These are phyloP conservation scores for Citrullus amarus DNA, from an alignment of 306 rosid species.

Conservation along the genomic window DNA sequence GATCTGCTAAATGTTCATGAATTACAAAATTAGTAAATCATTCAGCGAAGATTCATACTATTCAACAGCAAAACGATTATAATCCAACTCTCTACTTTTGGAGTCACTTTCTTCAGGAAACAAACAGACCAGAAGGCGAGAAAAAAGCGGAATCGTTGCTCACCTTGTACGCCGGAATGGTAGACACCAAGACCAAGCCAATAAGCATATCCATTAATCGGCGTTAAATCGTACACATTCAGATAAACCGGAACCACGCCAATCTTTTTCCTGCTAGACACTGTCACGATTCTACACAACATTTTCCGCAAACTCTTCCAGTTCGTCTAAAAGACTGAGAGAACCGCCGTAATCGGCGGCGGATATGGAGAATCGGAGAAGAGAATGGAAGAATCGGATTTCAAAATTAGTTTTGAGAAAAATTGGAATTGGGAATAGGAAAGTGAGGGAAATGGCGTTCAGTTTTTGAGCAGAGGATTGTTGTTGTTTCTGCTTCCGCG, in stretches of 20 bases:
- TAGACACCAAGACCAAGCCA: constrained; percentile 84
- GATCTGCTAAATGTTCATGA: background rate
- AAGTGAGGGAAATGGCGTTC: background rate
- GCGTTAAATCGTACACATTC: constrained; percentile 84
- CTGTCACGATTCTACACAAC: constrained; percentile 44
- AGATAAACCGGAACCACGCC: constrained; percentile 74
- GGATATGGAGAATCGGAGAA: background rate
- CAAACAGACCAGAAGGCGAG: background rate
- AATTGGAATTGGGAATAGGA: background rate
- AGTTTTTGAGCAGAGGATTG: background rate
- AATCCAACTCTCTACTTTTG: background rate
- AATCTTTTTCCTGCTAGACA: constrained; percentile 43
- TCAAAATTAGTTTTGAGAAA: background rate
- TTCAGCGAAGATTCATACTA: background rate
- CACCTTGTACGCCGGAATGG: constrained; percentile 54
- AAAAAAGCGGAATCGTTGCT: background rate
- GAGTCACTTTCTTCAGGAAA: constrained; percentile 2
- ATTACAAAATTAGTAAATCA: background rate
- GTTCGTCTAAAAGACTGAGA: background rate
- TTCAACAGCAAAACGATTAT: background rate
- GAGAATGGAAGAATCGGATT: background rate
- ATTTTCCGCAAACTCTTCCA: constrained; percentile 15
- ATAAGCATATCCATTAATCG: constrained; percentile 80
- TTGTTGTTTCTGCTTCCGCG: background rate
- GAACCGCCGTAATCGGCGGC: background rate